phyloP scores from a whole-genome alignment of 331 rosid species.

The Acacia pycnantha region DNA sequence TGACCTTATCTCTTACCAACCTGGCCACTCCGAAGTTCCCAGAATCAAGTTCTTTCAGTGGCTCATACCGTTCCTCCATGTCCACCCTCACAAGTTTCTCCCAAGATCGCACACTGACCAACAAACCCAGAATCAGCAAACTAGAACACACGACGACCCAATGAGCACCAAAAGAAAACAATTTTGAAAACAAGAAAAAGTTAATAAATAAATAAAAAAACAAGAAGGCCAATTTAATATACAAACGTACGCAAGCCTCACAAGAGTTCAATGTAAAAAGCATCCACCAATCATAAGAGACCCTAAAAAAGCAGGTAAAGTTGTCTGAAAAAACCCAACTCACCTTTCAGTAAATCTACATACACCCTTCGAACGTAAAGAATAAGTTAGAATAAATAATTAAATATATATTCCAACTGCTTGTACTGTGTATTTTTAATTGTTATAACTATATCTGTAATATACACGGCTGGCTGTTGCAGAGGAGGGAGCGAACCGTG shows the following conservation, averaged over 20 bases:
- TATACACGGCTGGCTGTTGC: neutral
- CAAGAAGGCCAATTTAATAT: neutral
- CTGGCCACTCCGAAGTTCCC: constrained; percentile 52
- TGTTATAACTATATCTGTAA: no score
- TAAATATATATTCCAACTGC: neutral
- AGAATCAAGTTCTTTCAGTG: constrained; percentile 77
- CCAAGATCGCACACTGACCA: neutral
- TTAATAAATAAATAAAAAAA: neutral
- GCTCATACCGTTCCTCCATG: constrained; percentile 80
- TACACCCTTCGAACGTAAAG: neutral
- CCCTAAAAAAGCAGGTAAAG: neutral
- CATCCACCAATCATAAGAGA: neutral
- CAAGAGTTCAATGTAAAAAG: neutral
- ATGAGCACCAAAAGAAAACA: neutral
- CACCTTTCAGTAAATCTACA: neutral
- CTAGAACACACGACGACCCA: neutral
- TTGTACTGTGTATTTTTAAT: neutral
- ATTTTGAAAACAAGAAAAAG: neutral
- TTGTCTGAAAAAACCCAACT: neutral
- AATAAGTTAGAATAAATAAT: neutral
- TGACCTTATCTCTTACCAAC: no score
- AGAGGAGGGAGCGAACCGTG: neutral
- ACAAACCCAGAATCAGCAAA: neutral
- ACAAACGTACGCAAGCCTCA: neutral
- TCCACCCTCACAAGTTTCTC: constrained; percentile 4